phyloP scores from a whole-genome alignment of 129 eudicot species.

The Dittrichia graveolens region DNA sequence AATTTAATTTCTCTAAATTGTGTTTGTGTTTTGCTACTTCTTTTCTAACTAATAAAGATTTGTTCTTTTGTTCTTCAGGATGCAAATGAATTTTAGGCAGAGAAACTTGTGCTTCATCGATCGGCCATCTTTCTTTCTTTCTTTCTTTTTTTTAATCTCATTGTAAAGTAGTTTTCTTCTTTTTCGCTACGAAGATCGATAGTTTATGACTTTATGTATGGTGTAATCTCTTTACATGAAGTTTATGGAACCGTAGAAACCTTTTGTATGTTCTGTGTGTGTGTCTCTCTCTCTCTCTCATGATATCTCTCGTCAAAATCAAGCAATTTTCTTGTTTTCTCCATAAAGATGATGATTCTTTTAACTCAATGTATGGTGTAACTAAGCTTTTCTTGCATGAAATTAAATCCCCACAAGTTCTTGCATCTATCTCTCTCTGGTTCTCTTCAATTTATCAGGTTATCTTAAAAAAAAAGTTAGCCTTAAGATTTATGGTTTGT shows the following conservation, averaged over 20 bases:
- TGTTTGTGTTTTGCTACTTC: neutral
- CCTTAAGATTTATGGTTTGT: too few relatives aligned
- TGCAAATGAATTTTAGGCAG: conserved; percentile 26
- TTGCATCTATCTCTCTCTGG: neutral
- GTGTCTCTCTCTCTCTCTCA: conserved; percentile 16
- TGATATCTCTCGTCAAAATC: neutral
- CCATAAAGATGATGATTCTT: neutral
- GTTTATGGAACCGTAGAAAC: conserved; percentile 33
- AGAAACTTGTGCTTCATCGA: conserved; percentile 12
- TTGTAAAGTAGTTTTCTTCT: conserved; percentile 16
- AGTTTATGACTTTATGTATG: conserved; percentile 27
- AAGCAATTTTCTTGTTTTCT: conserved; percentile 2
- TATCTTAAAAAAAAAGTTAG: too few relatives aligned
- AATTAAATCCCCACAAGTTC: neutral
- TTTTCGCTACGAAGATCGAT: conserved; percentile 5
- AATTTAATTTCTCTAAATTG: neutral
- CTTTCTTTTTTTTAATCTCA: neutral
- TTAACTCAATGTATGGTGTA: too few relatives aligned
- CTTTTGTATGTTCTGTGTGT: conserved; percentile 16
- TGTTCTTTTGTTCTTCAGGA: conserved; percentile 15
- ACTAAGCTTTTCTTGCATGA: neutral
- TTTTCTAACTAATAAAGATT: neutral
- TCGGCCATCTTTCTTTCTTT: neutral
- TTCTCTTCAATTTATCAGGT: neutral
- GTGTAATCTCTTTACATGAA: conserved; percentile 32